Evolutionary conservation across 148 eudicot species (phyloP).

Genomic region (Vaccinium macrocarpon): DNA sequence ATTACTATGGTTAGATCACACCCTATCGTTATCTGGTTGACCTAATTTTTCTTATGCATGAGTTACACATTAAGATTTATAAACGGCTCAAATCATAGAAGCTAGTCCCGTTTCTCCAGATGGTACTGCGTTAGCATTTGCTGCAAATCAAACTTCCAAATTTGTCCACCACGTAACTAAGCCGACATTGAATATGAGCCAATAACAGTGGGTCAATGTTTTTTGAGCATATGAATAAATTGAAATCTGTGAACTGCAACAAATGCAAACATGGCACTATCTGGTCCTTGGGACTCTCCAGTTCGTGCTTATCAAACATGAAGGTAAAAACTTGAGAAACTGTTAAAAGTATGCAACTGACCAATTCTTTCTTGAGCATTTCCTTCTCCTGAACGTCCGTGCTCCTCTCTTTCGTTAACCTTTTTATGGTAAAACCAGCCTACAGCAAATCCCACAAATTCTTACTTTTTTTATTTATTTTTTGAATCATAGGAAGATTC

Average conservation of each 20-base stretch:
- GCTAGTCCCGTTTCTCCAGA: too few species aligned
- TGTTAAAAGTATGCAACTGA: conserved; percentile 22
- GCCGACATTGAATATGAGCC: not conserved
- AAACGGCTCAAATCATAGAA: not conserved
- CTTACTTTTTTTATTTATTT: not conserved
- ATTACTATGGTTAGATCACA: too few species aligned
- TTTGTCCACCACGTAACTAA: not conserved
- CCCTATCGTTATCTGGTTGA: too few species aligned
- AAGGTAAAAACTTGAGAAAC: not conserved
- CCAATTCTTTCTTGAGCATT: conserved; percentile 50
- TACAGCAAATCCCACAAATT: conserved; percentile 23
- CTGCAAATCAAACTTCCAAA: not conserved
- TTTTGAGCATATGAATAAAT: not conserved
- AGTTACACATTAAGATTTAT: too few species aligned
- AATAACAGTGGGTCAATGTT: not conserved
- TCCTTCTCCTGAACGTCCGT: conserved; percentile 44
- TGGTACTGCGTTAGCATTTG: not conserved
- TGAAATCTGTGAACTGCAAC: not conserved
- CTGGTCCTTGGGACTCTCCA: not conserved
- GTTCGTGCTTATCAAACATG: not conserved
- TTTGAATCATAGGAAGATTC: not conserved
- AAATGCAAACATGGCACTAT: not conserved
- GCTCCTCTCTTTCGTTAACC: conserved; percentile 45
- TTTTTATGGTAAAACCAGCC: conserved; percentile 48
- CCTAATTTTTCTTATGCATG: too few species aligned